Evolutionary conservation across 1,139 yeast genomes (phyloP), one percentile per base, ranked within the genome.

Genomic region (Geotrichum fermentans): DNA sequence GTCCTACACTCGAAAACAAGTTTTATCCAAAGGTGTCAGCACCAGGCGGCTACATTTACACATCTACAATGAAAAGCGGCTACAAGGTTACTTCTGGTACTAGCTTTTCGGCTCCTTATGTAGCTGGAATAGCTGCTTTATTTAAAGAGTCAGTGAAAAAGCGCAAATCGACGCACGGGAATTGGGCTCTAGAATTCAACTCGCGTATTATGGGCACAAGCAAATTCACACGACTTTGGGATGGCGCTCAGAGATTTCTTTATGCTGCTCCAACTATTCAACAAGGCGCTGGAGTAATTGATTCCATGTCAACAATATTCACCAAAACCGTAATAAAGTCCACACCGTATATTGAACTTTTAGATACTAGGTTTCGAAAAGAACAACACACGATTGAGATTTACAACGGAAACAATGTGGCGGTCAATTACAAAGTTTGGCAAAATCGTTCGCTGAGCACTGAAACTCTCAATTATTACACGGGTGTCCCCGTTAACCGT

Each of bases 221-320:
- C 36, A 33, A 33, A 16, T 33, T 33, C 6, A 33, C 36, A 11
- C 18, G 14, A 8, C 14, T 33, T 11, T 33, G 36, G 36, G 36
- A 33, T 33, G 36, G 36, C n/a, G 18, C 14, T 8, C 36, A 16
- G 17, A 33, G 4, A 3, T 33, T 11, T 14, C 36, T 18, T 8
- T 33, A 33, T 16, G 36, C 36, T 33, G 56, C 55, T 30, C 59
- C 59, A 6, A 38, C 54, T 1, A 49, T 34, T 43, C 60, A 57
- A 45, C 60, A 57, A 47, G 60, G 60, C 21, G 55, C 56, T 6
- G 60, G 60, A 32, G 63, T 69, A 11, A 62, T 68, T 46, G 59
- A 67, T 52, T 70, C 69, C 17, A 66, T 64, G 34, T 65, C 64
- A 20, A 58, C 67, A 58, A 61, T 67, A 54, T 65, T 65, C 55